Evolutionary conservation across 441 rosid species (phyloP).

Genomic region (Hypseocharis bilobata): DNA sequence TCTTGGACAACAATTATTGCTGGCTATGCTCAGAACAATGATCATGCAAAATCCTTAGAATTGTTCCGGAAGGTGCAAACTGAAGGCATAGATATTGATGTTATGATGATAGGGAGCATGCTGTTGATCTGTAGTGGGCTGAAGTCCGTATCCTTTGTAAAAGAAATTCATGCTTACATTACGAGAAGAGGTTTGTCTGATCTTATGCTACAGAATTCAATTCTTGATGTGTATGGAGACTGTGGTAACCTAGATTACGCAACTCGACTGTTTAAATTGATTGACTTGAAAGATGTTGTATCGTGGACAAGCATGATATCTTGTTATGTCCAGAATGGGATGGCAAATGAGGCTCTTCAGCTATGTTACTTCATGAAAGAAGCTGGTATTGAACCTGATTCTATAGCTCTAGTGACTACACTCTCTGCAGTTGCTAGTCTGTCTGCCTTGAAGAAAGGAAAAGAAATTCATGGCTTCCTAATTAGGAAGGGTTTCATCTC

Average conservation of each 20-base stretch:
- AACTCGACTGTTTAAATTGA: constrained; percentile 36
- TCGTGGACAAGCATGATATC: constrained; percentile 93
- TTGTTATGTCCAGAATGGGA: constrained; percentile 46
- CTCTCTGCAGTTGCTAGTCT: constrained; percentile 61
- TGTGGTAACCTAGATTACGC: constrained; percentile 50
- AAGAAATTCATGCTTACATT: constrained; percentile 58
- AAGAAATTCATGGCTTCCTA: constrained; percentile 60
- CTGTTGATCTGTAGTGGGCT: constrained; percentile 50
- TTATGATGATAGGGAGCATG: constrained; percentile 66
- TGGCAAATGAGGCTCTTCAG: constrained; percentile 52
- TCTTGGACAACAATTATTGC: constrained; percentile 75
- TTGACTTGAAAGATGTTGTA: constrained; percentile 52
- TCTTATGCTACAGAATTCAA: constrained; percentile 46
- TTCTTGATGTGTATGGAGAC: constrained; percentile 58
- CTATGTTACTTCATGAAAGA: constrained; percentile 42
- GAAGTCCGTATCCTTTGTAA: constrained; percentile 34
- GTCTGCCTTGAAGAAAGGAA: constrained; percentile 62
- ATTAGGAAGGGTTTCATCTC: constrained; percentile 42
- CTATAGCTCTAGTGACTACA: constrained; percentile 41
- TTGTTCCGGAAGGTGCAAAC: constrained; percentile 41
- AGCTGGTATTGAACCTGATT: constrained; percentile 46
- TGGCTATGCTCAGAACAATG: constrained; percentile 60
- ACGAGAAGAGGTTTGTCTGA: constrained; percentile 50
- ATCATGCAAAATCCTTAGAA: constrained; percentile 36
- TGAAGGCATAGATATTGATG: constrained; percentile 39